phyloP scores from a whole-genome alignment of 2,329 filamentous ascomycete genomes.

The Fusarium chaquense region DNA sequence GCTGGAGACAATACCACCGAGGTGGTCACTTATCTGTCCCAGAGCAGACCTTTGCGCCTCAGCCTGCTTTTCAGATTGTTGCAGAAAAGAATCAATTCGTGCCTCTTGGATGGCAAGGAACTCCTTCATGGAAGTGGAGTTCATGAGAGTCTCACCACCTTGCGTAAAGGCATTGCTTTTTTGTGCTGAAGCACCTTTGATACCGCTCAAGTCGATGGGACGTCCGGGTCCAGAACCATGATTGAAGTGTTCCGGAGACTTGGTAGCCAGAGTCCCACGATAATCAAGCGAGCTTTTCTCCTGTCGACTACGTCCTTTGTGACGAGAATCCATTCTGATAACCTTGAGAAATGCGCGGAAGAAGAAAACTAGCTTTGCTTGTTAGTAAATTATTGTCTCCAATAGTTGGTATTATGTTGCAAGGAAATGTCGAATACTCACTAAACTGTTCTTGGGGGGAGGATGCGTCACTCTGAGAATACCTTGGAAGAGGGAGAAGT shows the following conservation, averaged over 20 bases:
- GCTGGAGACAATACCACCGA: background rate
- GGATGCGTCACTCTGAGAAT: too few species aligned
- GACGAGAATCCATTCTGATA: background rate
- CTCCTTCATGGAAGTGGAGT: background rate
- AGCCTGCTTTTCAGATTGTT: background rate
- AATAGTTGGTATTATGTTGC: background rate
- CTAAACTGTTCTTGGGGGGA: background rate
- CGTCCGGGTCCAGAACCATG: background rate
- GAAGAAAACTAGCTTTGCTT: background rate
- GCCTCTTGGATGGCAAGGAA: background rate
- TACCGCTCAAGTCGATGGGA: background rate
- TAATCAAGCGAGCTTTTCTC: background rate
- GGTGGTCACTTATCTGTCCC: background rate
- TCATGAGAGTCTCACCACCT: rapidly evolving
- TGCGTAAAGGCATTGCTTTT: background rate
- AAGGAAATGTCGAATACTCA: background rate
- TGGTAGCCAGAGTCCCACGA: rapidly evolving
- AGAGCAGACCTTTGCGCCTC: background rate
- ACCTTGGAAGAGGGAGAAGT: too few species aligned
- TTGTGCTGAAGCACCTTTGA: background rate
- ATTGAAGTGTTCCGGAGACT: background rate
- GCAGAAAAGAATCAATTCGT: background rate
- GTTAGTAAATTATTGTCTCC: background rate
- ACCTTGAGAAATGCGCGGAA: background rate
- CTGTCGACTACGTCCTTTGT: rapidly evolving